Evolutionary conservation across 2,329 filamentous ascomycete genomes (phyloP).

Genomic region (Fusarium sp.): DNA sequence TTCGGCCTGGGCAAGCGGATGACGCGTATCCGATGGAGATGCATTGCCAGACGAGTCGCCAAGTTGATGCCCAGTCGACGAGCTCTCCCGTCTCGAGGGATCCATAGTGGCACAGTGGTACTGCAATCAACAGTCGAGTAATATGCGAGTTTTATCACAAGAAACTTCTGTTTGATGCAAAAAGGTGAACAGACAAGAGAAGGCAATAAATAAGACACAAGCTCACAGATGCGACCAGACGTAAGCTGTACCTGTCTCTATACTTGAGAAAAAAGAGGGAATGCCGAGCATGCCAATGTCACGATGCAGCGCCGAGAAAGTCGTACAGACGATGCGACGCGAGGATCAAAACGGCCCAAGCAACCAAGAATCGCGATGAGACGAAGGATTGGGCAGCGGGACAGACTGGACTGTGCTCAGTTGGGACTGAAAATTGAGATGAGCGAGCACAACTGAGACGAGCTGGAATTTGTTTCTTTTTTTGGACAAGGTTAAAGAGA

Average conservation of each 20-base stretch:
- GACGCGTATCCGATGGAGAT: slow-evolving; percentile 61
- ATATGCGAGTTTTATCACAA: slow-evolving; percentile 5
- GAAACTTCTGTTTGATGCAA: slow-evolving; percentile 11
- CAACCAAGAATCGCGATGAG: slow-evolving; percentile 5
- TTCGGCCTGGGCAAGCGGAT: slow-evolving; percentile 49
- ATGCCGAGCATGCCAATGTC: slow-evolving; percentile 43
- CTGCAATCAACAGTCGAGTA: slow-evolving; percentile 10
- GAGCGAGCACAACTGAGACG: slow-evolving; percentile 4
- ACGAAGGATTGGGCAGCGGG: slow-evolving; percentile 10
- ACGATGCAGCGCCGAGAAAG: slow-evolving; percentile 29
- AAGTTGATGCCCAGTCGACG: slow-evolving; percentile 48
- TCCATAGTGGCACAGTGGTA: slow-evolving; percentile 52
- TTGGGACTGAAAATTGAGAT: slow-evolving; percentile 21
- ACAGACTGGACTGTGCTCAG: neutral
- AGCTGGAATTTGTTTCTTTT: slow-evolving; percentile 13
- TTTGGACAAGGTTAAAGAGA: neutral
- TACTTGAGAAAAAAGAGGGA: slow-evolving; percentile 31
- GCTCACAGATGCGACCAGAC: slow-evolving; percentile 2
- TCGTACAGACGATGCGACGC: slow-evolving; percentile 16
- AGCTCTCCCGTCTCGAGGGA: slow-evolving; percentile 46
- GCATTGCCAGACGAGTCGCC: slow-evolving; percentile 49
- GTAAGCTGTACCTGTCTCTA: slow-evolving; percentile 18
- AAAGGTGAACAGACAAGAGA: slow-evolving; percentile 9
- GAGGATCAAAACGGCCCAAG: slow-evolving; percentile 27
- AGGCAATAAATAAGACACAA: neutral